Base-by-base conservation (phyloP, 495 filamentous ascomycete species). In the Elaphomyces granulatus region DNA sequence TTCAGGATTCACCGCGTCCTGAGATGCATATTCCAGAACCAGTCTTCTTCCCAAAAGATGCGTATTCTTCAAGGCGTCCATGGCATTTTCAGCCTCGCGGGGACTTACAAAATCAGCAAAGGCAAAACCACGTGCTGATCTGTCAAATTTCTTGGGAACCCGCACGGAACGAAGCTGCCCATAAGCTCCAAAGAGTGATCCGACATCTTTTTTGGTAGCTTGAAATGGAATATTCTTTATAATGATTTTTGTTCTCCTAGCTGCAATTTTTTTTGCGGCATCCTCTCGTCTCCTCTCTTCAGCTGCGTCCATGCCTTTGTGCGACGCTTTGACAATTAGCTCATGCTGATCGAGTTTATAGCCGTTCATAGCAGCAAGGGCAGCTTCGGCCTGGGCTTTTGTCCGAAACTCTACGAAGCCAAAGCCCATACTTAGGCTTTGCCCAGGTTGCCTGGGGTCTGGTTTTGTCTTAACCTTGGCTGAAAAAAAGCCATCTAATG, bases 161-260 rank as follows among this genome's bases (percentile, higher is more conserved):
- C 92, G 81, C 20, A 96, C 81, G 36, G 87, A 85, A 33, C 87
- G 81, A 39, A 99, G 72, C 49, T 92, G 81, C 15, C 92, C 90
- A 55, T 94, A 99, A 14, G 81, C 68, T 34, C 81, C 76, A 56
- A 99, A 84, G 8, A 99, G 67, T 12, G 77, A 66, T 31, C 81
- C 74, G 20, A 99, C 67, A 49, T 99, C 92, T 54, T 90, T 87
- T 68, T 93, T 94, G 32, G 75, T 81, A 8, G 81, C 80, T 61
- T 96, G 83, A 65, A 99, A 99, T 7, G 90, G 90, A 53, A 99
- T 61, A 66, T 99, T 99, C 68, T 96, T 96, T 67, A 98, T 83
- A 58, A 96, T 81, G 50, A 99, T 78, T 67, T 96, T 95, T 21
- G 87, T 94, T 38, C 74, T 70, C 48, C 75, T 74, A 17, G 70